Conservation (phyloP, 1,139 yeast species). For the Spathaspora sp. region DNA sequence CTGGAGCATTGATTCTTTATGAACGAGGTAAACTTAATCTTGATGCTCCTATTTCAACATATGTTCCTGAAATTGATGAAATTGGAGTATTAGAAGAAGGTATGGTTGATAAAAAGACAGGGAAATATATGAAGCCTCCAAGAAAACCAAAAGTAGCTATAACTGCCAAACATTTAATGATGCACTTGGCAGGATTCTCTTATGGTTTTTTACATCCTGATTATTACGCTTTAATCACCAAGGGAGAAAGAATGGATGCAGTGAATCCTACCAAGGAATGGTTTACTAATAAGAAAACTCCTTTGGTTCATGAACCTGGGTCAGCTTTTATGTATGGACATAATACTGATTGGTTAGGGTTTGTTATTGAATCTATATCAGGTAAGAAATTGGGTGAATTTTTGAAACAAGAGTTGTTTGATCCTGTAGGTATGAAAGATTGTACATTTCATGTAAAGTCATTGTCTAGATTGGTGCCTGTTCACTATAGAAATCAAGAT, state of each 20-base stretch:
- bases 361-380: conserved; percentile 41
- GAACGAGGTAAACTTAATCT: conserved; percentile 45
- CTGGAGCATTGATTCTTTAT: conserved; percentile 45
- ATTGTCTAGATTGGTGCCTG: conserved; percentile 22
- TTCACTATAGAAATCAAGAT: conserved; percentile 24
- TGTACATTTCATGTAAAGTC: conserved; percentile 37
- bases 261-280: conserved; percentile 25
- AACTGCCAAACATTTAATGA: conserved; percentile 48
- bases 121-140: conserved; percentile 30
- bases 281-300: conserved; percentile 32
- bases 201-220: conserved; percentile 43
- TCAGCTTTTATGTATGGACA: conserved; percentile 51
- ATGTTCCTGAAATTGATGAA: conserved; percentile 41
- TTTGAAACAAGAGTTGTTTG: conserved; percentile 37
- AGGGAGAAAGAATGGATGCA: conserved; percentile 21
- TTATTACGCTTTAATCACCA: conserved; percentile 21
- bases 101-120: conserved; percentile 32
- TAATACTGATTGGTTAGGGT: conserved; percentile 55
- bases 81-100: conserved; percentile 42
- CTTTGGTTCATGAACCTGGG: conserved; percentile 55
- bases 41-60: conserved; percentile 39
- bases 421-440: conserved; percentile 43
- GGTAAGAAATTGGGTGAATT: conserved; percentile 45
- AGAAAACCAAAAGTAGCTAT: conserved; percentile 34
- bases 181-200: conserved; percentile 54